Evolutionary conservation across 257 asterid genomes (phyloP), one percentile per base, ranked within the genome.

Genomic region (Ehretia macrophylla): DNA sequence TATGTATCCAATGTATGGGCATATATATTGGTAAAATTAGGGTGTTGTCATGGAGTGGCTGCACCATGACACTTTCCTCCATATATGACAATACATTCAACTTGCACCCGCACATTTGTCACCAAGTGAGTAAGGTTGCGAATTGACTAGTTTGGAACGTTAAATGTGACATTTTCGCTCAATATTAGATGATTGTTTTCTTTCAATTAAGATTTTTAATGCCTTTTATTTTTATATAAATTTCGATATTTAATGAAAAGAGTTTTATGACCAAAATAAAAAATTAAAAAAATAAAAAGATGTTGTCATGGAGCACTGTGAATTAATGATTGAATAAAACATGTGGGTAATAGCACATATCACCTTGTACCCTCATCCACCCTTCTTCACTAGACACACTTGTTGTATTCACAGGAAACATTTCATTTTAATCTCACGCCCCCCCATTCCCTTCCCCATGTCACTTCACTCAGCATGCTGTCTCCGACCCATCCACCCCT

Each of bases 381-480:
- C 68, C 65, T 58, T 58, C 58, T 50, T 62, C 52, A 56, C 18
- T 62, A 71, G 83, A 78, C 91, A 83, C 68, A 60, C 19, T 58
- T 77, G 90, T 37, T 61, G 54, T 59, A 57, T 68, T 60, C 79
- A 17, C 59, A 65, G 86, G 86, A 83, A 80, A 85, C 90, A 77
- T 75, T 71, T 58, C 44, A 19, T 65, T 81, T 68, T 70, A 64
- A 56, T 73, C 63, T 72, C 68, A 73, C 64, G 64, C 56, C 66
- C 56, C 66, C 85, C 83, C 76, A 69, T 57, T 59, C 76, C 66
- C 74, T 51, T 57, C 74, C 52, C 72, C n/a, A n/a, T n/a, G n/a
- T n/a, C n/a, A n/a, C n/a, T n/a, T n/a, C n/a, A n/a, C n/a, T 65
- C 54, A 60, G 76, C 86, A 76, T 74, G 75, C 66, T 80, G 85